Base-by-base conservation (phyloP, 768 basidiomycete species). In the Hygrophorus russula region DNA sequence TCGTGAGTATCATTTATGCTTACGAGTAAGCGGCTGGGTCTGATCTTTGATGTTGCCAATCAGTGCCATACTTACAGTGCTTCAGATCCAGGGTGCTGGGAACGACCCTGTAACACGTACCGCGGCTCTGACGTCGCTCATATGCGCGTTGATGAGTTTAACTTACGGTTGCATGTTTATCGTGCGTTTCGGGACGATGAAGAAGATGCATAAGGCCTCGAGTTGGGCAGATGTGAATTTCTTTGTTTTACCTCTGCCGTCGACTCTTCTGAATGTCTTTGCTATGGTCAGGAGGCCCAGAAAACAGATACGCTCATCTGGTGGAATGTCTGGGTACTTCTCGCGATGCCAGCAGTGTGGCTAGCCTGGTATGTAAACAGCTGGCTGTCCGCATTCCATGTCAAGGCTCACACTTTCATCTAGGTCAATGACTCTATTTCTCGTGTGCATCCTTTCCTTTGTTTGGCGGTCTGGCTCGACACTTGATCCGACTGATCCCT, bases 101-200 rank as follows among this genome's bases (percentile, higher is more conserved):
- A 56, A 63, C 4, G 80, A 82, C 49, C 76, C 81, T 0, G 46
- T 84, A 6, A 78, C 74, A 4, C 70, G 82, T 32, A 78, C 74
- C 2, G 62, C 71, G 0, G 78, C 80, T 0, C 61, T 85, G 3
- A 53, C 80, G n/a, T 81, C 81, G 3, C 60, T 86, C 14, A 63
- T 77, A 0, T 82, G 73, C 29, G 78, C 80, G 1, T 52, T 84
- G 46, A 76, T 84, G 73, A 82, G 80, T 50, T 61, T 86, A 14
- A 70, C 71, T 2, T 87, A 76, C 53, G 84, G 84, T 0, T 83
- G 82, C 50, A 68, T 82, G 45, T 86, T 80, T 57, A 84, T 81
- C 12, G 64, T 85, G 11, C 64, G 80, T 19, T 85, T 85, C 46
- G 73, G 74, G 11, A 76, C 71, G 1, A 85, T 86, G 83, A 68